Evolutionary conservation across 371 early-diverging fungal genomes (phyloP).

Genomic region (Haplosporangium sp.): DNA sequence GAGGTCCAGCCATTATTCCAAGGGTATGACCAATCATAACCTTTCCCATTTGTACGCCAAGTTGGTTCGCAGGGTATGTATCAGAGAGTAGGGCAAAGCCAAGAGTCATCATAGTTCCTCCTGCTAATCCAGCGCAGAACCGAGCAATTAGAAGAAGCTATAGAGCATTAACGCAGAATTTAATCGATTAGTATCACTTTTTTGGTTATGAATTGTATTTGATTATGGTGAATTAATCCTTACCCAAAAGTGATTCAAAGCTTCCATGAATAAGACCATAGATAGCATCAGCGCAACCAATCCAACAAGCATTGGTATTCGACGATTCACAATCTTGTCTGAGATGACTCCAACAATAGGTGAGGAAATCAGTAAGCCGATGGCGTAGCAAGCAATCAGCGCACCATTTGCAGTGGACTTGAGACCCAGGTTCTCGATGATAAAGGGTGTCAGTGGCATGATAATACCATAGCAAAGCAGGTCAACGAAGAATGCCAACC

Average conservation of each 20-base stretch:
- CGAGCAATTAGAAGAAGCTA: constrained; percentile 65
- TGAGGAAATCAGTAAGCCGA: constrained; percentile 33
- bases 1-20: constrained; percentile 50
- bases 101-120: constrained; percentile 72
- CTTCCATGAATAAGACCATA: constrained; percentile 70
- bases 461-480: constrained; percentile 48
- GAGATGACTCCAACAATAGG: constrained; percentile 39
- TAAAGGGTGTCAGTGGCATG: constrained; percentile 51
- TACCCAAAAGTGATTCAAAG: constrained; percentile 61
- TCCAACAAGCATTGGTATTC: constrained; percentile 69
- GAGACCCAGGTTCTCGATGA: constrained; percentile 29
- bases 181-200: too few species aligned
- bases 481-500: constrained; percentile 45
- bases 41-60: constrained; percentile 72
- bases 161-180: neutral
- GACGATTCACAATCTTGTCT: constrained; percentile 44
- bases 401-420: constrained; percentile 44
- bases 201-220: too few species aligned
- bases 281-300: constrained; percentile 65
- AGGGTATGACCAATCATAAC: constrained; percentile 52
- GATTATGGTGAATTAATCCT: neutral
- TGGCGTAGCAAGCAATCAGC: constrained; percentile 40
- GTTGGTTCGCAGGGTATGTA: constrained; percentile 63
- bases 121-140: constrained; percentile 70
- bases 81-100: constrained; percentile 72